A percentile compares a stretch with the other conserved stretches of the same genome.
phyloP scores from a whole-genome alignment of 306 rosid species.

The Vigna angularis region DNA sequence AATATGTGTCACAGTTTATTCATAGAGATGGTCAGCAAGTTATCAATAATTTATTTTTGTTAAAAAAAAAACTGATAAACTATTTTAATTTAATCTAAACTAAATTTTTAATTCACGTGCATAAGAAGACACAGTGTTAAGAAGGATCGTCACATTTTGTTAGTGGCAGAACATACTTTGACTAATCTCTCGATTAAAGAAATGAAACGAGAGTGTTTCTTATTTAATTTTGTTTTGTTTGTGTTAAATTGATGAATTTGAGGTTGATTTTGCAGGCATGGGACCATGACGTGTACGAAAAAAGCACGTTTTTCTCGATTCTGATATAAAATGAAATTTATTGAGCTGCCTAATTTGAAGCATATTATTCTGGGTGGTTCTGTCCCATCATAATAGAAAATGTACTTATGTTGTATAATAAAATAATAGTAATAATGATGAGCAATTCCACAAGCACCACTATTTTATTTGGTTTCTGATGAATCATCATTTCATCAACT shows the following conservation, averaged over 20 bases:
- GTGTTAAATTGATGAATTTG: background rate
- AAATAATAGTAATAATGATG: too few species aligned
- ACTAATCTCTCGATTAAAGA: background rate
- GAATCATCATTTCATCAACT: too few species aligned
- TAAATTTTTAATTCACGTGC: background rate
- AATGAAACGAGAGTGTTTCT: background rate
- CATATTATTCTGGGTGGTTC: background rate
- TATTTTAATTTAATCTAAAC: too few species aligned
- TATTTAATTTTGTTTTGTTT: background rate
- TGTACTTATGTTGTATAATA: too few species aligned
- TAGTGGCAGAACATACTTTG: background rate
- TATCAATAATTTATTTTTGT: too few species aligned
- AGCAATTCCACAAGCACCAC: too few species aligned
- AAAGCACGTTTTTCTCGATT: slow-evolving; percentile 22
- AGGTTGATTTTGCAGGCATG: background rate
- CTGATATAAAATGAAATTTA: background rate
- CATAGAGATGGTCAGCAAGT: too few species aligned
- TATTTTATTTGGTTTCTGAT: too few species aligned
- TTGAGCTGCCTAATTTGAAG: slow-evolving; percentile 26
- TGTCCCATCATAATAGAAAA: background rate
- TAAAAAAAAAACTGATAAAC: too few species aligned
- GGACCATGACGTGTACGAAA: background rate
- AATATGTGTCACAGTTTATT: too few species aligned
- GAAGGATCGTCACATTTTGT: background rate
- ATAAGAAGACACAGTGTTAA: background rate